Base-by-base conservation (phyloP, 148 eudicot species). In the Gaultheria prostrata region DNA sequence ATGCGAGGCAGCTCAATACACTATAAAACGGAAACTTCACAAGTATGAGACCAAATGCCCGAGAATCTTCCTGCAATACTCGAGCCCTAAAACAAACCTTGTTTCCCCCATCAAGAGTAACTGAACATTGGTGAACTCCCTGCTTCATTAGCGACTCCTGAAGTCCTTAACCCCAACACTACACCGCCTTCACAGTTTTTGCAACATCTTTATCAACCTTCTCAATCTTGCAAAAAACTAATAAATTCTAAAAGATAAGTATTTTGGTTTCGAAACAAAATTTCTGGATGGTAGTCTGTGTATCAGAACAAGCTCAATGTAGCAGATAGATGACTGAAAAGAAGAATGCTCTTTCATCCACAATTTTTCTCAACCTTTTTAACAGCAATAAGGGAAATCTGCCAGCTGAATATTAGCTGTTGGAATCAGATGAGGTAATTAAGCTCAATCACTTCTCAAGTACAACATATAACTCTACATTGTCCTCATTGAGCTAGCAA, bases 401-500 rank as follows among this genome's bases (percentile, higher is more conserved):
- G 30, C 79, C 43, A n/a, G 10, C 56, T 65, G 75, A 80, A 45
- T 8, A 5, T 46, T 80, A 80, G 48, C 73, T 45, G 4, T 61
- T 13, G n/a, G 43, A 80, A 46, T 48, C 74, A 65, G 20, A 80
- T 12, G 74, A 45, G 74, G 21, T 6, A 7, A 26, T 14, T 65
- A 61, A 24, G 49, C 17, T 26, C 8, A 24, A 63, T 80, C 13
- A 45, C 74, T 56, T 79, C 53, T 39, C 33, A 59, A 13, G 24
- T 24, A 24, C 54, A 46, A 48, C 18, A 43, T 20, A 24, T 45
- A 50, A 57, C 33, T 79, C 20, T 57, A 15, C 45, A 43, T 3
- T 6, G 26, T 80, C 67, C 49, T 80, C 73, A 59, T 61, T 24
- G 15, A 8, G 82, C 65, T 80, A 61, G 82, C 33, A 80, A 21